Percentiles rank a stretch among this genome's conserved stretches.
These are phyloP conservation scores for Gracilariopsis chorda DNA, from an alignment of 23 red algal species.

Conservation along the genomic window DNA sequence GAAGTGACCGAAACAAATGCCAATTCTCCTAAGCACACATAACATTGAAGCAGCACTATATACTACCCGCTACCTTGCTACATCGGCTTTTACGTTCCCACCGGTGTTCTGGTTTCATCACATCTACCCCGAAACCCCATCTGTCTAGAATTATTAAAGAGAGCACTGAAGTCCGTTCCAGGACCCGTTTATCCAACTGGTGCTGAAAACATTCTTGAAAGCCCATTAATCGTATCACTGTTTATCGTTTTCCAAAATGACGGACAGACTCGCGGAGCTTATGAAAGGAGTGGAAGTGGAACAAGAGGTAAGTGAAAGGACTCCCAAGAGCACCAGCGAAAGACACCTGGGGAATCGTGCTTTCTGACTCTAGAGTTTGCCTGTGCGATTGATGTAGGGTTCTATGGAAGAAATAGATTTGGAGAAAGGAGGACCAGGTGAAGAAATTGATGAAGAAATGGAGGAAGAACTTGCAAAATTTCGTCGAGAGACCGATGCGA, in stretches of 20 bases:
- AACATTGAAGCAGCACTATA: no score
- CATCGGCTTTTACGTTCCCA: no score
- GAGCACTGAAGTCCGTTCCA: no score
- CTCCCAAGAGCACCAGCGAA: background rate
- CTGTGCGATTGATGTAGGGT: background rate
- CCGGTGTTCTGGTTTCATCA: no score
- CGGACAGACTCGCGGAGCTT: slow-evolving; percentile 57
- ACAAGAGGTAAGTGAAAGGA: background rate
- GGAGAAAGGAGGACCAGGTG: background rate
- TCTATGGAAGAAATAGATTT: slow-evolving; percentile 31
- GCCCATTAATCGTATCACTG: no score
- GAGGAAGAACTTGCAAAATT: slow-evolving; percentile 10
- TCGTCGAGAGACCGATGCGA: slow-evolving; percentile 32
- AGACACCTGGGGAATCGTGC: background rate
- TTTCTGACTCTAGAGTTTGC: background rate
- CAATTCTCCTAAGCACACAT: no score
- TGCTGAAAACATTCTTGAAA: no score
- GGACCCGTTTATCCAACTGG: no score
- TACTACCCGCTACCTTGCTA: no score
- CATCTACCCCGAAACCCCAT: no score
- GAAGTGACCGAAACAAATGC: no score
- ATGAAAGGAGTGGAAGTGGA: background rate
- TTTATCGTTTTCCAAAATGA: slow-evolving; percentile 56
- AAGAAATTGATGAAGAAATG: slow-evolving; percentile 14
- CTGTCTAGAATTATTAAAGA: no score